Evolutionary conservation across 352 stramenopile genomes (phyloP).

Genomic region (Globisporangium iwayamae): DNA sequence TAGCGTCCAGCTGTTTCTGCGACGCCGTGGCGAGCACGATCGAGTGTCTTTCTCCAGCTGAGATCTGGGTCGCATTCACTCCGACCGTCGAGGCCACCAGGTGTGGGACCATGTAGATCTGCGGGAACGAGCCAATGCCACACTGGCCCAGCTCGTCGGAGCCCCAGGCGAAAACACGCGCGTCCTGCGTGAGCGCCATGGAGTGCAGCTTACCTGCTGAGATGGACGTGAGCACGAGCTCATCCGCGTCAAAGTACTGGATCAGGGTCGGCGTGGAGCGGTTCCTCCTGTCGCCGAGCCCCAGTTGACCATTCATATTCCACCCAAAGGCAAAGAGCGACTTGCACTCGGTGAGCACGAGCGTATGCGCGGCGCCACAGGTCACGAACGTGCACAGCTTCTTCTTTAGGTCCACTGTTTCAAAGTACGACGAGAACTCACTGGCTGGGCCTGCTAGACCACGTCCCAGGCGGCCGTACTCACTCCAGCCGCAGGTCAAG

Average conservation of each 20-base stretch:
- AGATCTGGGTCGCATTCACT: conserved; percentile 47
- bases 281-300: conserved; percentile 54
- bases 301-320: conserved; percentile 60
- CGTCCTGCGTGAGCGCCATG: conserved; percentile 40
- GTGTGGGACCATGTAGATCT: conserved; percentile 75
- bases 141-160: conserved; percentile 76
- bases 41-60: conserved; percentile 49
- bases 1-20: conserved; percentile 34
- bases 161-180: conserved; percentile 62
- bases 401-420: conserved; percentile 22
- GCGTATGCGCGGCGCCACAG: conserved; percentile 60
- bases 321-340: conserved; percentile 51
- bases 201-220: conserved; percentile 56
- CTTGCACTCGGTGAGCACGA: conserved; percentile 34
- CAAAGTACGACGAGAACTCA: conserved; percentile 45
- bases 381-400: conserved; percentile 43
- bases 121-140: conserved; percentile 55
- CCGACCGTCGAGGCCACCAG: conserved; percentile 59
- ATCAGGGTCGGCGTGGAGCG: conserved; percentile 34
- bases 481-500: conserved; percentile 59
- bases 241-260: conserved; percentile 48
- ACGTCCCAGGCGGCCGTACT: conserved; percentile 53
- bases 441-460: not conserved
- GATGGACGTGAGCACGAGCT: conserved; percentile 33
- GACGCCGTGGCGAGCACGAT: conserved; percentile 39